Conservation (phyloP, 495 filamentous ascomycete genomes). For the Amphirosellinia nigrospora region DNA sequence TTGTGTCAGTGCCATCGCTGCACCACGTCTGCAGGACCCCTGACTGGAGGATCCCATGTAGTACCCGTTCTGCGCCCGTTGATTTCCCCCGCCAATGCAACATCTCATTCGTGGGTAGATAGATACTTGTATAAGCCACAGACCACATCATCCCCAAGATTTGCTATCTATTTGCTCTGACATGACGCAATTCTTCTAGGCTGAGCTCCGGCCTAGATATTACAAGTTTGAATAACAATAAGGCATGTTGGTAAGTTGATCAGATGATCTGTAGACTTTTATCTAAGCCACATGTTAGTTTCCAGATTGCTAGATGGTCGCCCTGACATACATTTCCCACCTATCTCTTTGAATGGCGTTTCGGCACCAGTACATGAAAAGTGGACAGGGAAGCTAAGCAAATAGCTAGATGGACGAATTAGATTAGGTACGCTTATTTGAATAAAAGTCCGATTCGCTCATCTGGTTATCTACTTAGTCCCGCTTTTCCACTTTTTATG, state of each 20-base stretch:
- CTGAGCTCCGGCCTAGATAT: neutral
- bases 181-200: neutral
- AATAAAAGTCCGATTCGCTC: no score
- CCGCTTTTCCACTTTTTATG: no score
- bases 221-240: neutral
- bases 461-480: no score
- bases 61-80: neutral
- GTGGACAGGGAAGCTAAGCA: no score
- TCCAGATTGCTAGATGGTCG: neutral
- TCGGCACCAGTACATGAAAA: no score
- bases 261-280: neutral
- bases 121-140: conserved; percentile 6
- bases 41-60: neutral
- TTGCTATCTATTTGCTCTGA: neutral
- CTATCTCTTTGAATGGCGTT: no score
- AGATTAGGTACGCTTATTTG: no score
- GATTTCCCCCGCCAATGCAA: neutral
- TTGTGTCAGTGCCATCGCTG: no score
- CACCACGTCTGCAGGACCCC: neutral
- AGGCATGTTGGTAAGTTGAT: neutral
- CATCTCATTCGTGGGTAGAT: conserved; percentile 1
- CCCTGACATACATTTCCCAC: neutral
- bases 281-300: neutral
- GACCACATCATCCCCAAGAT: neutral
- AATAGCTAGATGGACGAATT: no score